Percentiles rank a stretch among this genome's conserved stretches.
Evolutionary conservation across 345 rosid species (phyloP).

Genomic region (Combretum micranthum): DNA sequence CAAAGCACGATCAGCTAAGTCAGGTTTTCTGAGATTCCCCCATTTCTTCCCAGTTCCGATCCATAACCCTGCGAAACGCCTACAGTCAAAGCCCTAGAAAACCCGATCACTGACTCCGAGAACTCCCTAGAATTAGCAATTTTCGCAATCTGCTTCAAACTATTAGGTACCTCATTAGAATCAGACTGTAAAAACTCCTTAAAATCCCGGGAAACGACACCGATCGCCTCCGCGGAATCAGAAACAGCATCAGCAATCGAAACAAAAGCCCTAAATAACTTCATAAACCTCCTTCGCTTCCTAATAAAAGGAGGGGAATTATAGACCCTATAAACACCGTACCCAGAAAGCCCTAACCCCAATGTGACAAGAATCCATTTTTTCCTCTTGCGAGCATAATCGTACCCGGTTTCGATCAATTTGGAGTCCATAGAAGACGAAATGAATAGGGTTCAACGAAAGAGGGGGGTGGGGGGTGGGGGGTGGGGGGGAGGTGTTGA

Average conservation of each 20-base stretch:
- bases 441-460: not conserved
- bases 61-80: conserved; percentile 44
- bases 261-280: conserved; percentile 39
- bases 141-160: conserved; percentile 66
- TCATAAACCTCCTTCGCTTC: conserved; percentile 43
- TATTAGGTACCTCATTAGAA: conserved; percentile 62
- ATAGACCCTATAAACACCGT: conserved; percentile 56
- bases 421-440: conserved; percentile 42
- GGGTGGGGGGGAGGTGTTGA: too few relatives aligned
- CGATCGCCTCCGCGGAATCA: conserved; percentile 46
- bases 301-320: conserved; percentile 40
- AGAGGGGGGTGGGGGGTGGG: too few relatives aligned
- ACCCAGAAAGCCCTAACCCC: conserved; percentile 35
- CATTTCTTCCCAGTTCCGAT: conserved; percentile 12
- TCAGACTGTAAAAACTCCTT: conserved; percentile 50
- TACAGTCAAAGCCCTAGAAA: conserved; percentile 45
- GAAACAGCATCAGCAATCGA: conserved; percentile 55
- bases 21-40: conserved; percentile 23
- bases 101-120: conserved; percentile 29
- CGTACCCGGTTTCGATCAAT: conserved; percentile 36
- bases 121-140: conserved; percentile 50
- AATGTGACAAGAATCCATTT: conserved; percentile 40
- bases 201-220: conserved; percentile 45
- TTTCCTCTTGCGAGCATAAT: conserved; percentile 38
- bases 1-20: conserved; percentile 42